These are phyloP conservation scores for Ballota nigra DNA, from an alignment of 257 asterid genomes.

Conservation along the genomic window DNA sequence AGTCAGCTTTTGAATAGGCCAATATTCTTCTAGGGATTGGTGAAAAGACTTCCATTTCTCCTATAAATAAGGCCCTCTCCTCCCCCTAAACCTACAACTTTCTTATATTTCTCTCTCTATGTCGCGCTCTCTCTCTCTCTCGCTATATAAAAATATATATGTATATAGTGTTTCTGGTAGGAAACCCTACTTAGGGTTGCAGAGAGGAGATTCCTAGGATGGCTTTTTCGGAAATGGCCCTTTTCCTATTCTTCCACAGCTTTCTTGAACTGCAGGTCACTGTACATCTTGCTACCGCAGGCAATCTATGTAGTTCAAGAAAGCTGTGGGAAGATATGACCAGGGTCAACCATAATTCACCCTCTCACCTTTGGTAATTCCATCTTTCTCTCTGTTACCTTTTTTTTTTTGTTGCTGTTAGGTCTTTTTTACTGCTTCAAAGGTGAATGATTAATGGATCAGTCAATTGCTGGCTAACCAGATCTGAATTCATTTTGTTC, in stretches of 20 bases:
- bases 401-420: neutral
- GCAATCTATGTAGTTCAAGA: conserved; percentile 61
- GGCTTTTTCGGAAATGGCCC: conserved; percentile 34
- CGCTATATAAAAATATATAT: neutral
- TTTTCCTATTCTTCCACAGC: conserved; percentile 89
- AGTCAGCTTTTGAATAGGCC: conserved; percentile 52
- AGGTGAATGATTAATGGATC: neutral
- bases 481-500: conserved; percentile 8
- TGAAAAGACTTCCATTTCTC: conserved; percentile 46
- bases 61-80: conserved; percentile 59
- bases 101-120: neutral
- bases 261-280: conserved; percentile 83
- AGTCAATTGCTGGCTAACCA: neutral
- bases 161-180: neutral
- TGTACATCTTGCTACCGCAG: conserved; percentile 13
- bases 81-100: conserved; percentile 34
- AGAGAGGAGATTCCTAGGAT: neutral
- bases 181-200: conserved; percentile 57
- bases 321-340: conserved; percentile 87
- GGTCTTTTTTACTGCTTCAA: neutral
- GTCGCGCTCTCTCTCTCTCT: neutral
- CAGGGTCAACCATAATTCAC: conserved; percentile 27
- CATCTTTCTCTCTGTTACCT: neutral
- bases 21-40: conserved; percentile 98
- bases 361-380: neutral